Base-by-base conservation (phyloP, 352 stramenopile species). In the Phytophthora rubi region DNA sequence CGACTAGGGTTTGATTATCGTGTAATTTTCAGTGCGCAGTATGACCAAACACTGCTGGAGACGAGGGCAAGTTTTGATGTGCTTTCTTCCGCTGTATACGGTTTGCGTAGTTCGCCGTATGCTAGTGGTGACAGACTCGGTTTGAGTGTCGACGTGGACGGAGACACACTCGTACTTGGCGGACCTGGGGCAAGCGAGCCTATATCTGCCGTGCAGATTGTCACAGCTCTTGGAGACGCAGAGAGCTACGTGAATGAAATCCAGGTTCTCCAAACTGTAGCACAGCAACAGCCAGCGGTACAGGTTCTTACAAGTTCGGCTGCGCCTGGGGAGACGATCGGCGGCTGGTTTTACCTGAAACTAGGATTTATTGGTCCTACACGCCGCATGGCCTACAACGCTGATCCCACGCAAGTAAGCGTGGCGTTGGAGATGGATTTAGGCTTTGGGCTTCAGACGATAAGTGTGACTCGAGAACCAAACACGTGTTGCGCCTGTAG, bases 371-470 rank as follows among this genome's bases (percentile, higher is more conserved):
- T 90, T 32, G 86, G 86, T 0, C 75, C 80, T 1, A 89, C 88
- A 8, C 81, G 88, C 2, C 70, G 84, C 1, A 10, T 96, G 21
- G 80, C 83, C 18, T 90, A 79, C 49, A 88, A 94, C 58, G 90
- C 88, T 59, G 86, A 96, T 37, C 74, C 77, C 0, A 79, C 64
- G 1, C 86, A 95, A 58, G 33, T 96, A 4, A 77, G 77, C 3
- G 81, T 95, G 1, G 85, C 88, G 1, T 49, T 95, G 6, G 83
- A 96, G 53, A 70, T 93, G 13, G 89, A 95, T 62, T 71, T 96
- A n/a, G 85, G 84, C 0, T 89, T 95, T 61, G 81, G 74, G 0
- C 65, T 74, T 21, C 72, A 91, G 23, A 89, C 82, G 15, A 77
- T 94, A 7, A 75, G 67, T 35, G 84, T 96, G 13, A 76, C 70